Base-by-base conservation (phyloP, 176 grass and related monocot species). In the Luzula sylvatica region DNA sequence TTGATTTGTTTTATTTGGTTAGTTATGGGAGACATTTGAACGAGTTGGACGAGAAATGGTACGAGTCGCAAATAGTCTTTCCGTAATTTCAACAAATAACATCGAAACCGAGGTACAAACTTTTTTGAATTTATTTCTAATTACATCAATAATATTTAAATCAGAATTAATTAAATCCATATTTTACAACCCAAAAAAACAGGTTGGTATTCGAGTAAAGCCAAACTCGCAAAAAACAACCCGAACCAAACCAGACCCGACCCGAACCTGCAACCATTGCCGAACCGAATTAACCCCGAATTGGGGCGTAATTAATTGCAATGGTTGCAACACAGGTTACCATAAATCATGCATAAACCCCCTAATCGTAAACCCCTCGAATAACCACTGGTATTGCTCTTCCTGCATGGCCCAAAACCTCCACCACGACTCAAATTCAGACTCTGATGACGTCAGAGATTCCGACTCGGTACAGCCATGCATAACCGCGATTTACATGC, bases 1-100 rank as follows among this genome's bases (percentile, higher is more conserved):
- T 66, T 32, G 30, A 41, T 40, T 52, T 66, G 16, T 52, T 11
- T 63, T 80, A 67, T 63, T 26, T 7, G 50, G 63, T 51, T 72
- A 95, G 88, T 15, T 88, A 54, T 88, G 88, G 83, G 62, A 84
- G 57, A 58, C 78, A 53, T 59, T 95, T 71, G 71, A 81, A 87
- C 54, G 69, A 46, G 56, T 78, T 78, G 83, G 88, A 47, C 75
- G 68, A 66, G 42, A 88, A 74, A 83, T 88, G 39, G 47, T 81
- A 64, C 44, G 65, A 57, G 52, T 95, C 43, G 72, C 83, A 59
- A 82, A 51, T 67, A 77, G 26, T 78, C 88, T 94, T 84, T 84
- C 88, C 87, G 72, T 41, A 38, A 50, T 95, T 45, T 84, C 88
- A 72, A 67, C 67, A 62, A 51, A 44, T 61, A 80, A 70, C 15